These are phyloP conservation scores for Zymoseptoria pseudotritici DNA, from an alignment of 2,329 filamentous ascomycete species.

Conservation along the genomic window DNA sequence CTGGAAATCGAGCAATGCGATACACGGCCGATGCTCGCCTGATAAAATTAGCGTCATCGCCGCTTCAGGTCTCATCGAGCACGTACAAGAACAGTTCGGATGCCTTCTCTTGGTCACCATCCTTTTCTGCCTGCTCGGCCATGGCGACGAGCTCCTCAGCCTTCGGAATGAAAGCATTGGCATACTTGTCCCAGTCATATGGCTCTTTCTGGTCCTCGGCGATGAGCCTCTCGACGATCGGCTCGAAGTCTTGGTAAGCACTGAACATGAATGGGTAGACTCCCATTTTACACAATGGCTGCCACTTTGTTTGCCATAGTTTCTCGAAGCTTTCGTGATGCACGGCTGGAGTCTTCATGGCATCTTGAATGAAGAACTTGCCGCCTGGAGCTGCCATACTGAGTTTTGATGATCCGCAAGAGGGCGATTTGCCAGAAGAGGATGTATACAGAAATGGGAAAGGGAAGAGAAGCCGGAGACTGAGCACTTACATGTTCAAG, in stretches of 20 bases:
- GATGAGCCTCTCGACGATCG: constrained; percentile 58
- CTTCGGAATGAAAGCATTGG: constrained; percentile 51
- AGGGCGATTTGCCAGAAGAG: background rate
- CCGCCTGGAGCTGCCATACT: constrained; percentile 20
- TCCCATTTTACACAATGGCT: constrained; percentile 50
- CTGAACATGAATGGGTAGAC: constrained; percentile 63
- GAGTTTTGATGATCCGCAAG: background rate
- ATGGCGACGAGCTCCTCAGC: constrained; percentile 50
- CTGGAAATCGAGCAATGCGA: constrained; percentile 64
- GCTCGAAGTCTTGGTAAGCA: constrained; percentile 59
- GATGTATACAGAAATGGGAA: background rate
- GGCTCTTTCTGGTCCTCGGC: constrained; percentile 57
- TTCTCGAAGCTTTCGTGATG: constrained; percentile 43
- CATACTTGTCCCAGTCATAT: constrained; percentile 56
- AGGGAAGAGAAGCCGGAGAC: background rate
- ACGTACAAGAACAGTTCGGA: constrained; percentile 53
- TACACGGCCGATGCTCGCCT: constrained; percentile 64
- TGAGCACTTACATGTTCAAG: background rate
- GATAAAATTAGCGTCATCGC: constrained; percentile 1
- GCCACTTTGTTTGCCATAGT: constrained; percentile 71
- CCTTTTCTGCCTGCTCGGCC: constrained; percentile 44
- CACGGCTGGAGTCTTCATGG: constrained; percentile 34
- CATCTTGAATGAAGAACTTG: constrained; percentile 41
- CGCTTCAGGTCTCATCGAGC: background rate
- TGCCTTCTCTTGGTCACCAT: constrained; percentile 46